Conservation (phyloP, 345 rosid species). For the Turnera subulata region DNA sequence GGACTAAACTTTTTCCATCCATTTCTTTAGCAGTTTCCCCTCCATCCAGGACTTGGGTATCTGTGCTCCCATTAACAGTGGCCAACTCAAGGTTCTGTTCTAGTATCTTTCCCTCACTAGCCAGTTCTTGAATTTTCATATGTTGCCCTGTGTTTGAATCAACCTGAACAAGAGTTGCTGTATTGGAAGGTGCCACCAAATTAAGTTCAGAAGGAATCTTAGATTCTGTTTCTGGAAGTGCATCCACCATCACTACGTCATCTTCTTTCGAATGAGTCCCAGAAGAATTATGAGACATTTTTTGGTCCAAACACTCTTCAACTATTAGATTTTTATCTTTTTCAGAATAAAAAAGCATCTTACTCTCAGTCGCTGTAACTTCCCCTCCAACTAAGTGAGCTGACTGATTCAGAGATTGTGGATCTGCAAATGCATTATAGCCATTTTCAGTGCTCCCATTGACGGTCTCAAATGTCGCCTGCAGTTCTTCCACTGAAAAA, state of each 20-base stretch:
- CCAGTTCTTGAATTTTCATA: no score
- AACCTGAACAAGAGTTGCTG: no score
- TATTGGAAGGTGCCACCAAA: no score
- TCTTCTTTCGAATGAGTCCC: slow-evolving; percentile 23
- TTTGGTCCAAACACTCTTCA: slow-evolving; percentile 4
- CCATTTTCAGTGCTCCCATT: slow-evolving; percentile 37
- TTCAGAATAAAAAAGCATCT: slow-evolving; percentile 20
- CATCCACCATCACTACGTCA: not conserved
- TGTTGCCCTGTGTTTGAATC: no score
- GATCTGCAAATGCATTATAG: slow-evolving; percentile 41
- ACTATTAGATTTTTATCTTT: not conserved
- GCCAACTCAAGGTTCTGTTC: slow-evolving; percentile 16
- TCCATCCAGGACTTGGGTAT: slow-evolving; percentile 4
- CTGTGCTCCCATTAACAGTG: slow-evolving; percentile 5
- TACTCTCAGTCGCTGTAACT: slow-evolving; percentile 16
- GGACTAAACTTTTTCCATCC: slow-evolving; percentile 3
- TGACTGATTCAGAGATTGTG: slow-evolving; percentile 22
- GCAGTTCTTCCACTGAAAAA: slow-evolving; percentile 39
- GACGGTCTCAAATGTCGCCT: slow-evolving; percentile 25
- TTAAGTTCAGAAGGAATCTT: no score
- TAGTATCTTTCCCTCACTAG: slow-evolving; percentile 2
- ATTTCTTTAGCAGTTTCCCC: slow-evolving; percentile 6
- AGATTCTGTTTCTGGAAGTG: no score
- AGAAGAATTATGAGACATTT: slow-evolving; percentile 14
- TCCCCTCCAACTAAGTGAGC: slow-evolving; percentile 29